Percentiles rank a stretch among this genome's conserved stretches.
Conservation (phyloP, 139 green algal species). For the Volvox africanus region DNA sequence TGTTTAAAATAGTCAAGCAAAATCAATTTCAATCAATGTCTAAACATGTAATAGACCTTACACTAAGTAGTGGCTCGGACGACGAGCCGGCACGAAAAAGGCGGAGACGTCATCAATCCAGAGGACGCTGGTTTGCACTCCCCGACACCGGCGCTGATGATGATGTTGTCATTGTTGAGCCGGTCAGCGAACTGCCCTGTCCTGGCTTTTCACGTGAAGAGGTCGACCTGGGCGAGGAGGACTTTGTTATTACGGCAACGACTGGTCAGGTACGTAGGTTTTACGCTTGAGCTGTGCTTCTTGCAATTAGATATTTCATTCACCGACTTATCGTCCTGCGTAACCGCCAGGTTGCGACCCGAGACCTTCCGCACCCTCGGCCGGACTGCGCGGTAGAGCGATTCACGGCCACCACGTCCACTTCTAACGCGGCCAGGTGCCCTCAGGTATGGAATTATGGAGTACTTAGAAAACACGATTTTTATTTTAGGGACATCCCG, state of each 20-base stretch:
- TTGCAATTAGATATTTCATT: neutral
- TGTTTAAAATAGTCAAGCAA: too few species aligned
- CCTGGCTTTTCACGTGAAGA: neutral
- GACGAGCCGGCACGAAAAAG: too few species aligned
- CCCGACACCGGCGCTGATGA: neutral
- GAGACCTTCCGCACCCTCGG: slow-evolving; percentile 22
- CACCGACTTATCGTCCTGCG: neutral
- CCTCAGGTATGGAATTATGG: neutral
- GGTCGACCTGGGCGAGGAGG: slow-evolving; percentile 14
- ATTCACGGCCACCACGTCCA: neutral
- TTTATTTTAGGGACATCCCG: neutral
- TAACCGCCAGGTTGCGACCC: neutral
- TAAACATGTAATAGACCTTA: too few species aligned
- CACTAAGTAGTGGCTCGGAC: too few species aligned
- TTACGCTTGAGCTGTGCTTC: neutral
- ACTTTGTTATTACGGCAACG: neutral
- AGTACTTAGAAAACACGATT: neutral
- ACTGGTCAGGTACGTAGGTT: slow-evolving; percentile 1
- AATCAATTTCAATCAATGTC: too few species aligned
- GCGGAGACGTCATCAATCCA: too few species aligned
- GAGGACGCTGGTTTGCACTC: too few species aligned
- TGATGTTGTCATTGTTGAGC: slow-evolving; percentile 7
- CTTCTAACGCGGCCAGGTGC: neutral
- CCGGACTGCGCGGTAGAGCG: slow-evolving; percentile 12
- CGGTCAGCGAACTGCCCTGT: neutral